A percentile compares a stretch with the other conserved stretches of the same genome.
phyloP scores from a whole-genome alignment of 176 grass and related monocot species.

The Oryza nivara region DNA sequence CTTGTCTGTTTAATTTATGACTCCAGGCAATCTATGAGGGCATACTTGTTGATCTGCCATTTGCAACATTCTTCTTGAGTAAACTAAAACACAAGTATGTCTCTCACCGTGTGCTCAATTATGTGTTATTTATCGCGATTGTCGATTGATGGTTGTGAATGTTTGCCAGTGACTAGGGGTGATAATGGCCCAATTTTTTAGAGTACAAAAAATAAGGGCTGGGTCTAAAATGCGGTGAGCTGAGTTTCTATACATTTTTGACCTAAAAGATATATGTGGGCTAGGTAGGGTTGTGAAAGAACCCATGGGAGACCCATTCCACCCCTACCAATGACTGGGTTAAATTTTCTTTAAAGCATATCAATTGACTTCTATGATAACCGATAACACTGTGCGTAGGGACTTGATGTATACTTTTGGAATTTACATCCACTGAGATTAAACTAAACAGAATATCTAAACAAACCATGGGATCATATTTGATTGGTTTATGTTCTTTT shows the following conservation, averaged over 20 bases:
- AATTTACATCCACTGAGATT: slow-evolving; percentile 5
- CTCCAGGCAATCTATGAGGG: slow-evolving; percentile 93
- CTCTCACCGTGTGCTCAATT: not conserved
- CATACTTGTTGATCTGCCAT: slow-evolving; percentile 93
- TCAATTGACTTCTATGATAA: not conserved
- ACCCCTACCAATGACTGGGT: not conserved
- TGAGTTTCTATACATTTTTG: too few species aligned
- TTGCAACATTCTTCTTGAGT: slow-evolving; percentile 98
- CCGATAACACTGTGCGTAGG: slow-evolving; percentile 8
- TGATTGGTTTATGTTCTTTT: slow-evolving; percentile 15
- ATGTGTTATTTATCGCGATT: not conserved
- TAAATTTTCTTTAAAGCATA: slow-evolving; percentile 11
- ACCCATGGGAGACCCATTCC: too few species aligned
- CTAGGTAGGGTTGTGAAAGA: too few species aligned
- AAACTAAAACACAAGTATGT: slow-evolving; percentile 94
- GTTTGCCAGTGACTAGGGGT: not conserved
- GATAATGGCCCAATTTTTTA: too few species aligned
- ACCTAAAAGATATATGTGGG: too few species aligned
- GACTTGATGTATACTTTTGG: not conserved
- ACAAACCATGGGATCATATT: not conserved
- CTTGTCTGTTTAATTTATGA: slow-evolving; percentile 27
- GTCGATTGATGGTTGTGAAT: slow-evolving; percentile 2
- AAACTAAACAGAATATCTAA: slow-evolving; percentile 6
- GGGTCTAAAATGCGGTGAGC: too few species aligned
- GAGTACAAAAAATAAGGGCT: too few species aligned